These are phyloP conservation scores for Magnolia changhungtana DNA, from an alignment of 164 flowering plant species.

Conservation along the genomic window DNA sequence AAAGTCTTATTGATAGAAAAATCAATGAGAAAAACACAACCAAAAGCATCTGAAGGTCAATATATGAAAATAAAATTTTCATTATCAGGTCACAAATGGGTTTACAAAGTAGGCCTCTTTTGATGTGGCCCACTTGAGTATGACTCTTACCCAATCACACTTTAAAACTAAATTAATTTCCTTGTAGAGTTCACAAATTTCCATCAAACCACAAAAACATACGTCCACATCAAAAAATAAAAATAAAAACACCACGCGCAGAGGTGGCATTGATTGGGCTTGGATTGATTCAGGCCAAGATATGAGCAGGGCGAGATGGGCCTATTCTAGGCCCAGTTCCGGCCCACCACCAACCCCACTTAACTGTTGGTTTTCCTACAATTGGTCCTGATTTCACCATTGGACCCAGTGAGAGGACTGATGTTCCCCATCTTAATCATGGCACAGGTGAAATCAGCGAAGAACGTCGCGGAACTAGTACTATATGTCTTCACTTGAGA, in stretches of 20 bases:
- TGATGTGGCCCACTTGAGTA: not conserved
- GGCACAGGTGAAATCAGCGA: constrained; percentile 9
- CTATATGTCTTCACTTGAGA: constrained; percentile 8
- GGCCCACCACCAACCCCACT: not conserved
- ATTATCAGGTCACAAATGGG: not conserved
- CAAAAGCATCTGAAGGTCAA: not conserved
- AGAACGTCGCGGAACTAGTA: constrained; percentile 4
- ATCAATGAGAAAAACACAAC: not conserved
- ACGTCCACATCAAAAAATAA: no score
- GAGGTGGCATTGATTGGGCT: no score
- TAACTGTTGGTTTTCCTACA: constrained; percentile 9
- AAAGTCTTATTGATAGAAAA: not conserved
- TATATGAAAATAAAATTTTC: not conserved
- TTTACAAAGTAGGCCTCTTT: not conserved
- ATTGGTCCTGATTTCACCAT: constrained; percentile 12
- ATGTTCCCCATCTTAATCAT: constrained; percentile 12
- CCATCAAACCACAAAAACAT: no score
- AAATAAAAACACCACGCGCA: no score
- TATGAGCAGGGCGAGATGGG: no score
- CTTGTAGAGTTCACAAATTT: not conserved
- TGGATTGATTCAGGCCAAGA: no score
- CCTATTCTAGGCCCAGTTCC: no score
- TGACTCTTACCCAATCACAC: not conserved
- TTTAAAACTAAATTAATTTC: not conserved
- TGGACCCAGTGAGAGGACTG: constrained; percentile 13